Conservation (phyloP, 2,329 filamentous ascomycete species). For the Fusarium sp. region DNA sequence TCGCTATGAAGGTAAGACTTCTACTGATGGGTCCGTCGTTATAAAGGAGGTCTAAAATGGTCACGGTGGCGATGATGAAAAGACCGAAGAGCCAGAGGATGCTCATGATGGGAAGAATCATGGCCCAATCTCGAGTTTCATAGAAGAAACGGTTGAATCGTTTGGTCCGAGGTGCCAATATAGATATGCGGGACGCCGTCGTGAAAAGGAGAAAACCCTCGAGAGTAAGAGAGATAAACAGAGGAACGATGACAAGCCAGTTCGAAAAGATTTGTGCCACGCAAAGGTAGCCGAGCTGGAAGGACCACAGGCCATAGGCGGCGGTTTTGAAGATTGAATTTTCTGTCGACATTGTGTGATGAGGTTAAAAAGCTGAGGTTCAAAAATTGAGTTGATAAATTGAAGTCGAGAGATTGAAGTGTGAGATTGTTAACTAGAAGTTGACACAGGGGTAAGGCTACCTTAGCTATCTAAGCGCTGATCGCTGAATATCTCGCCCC, state of each 20-base stretch:
- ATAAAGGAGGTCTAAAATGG: conserved; percentile 19
- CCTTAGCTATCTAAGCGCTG: conserved; percentile 7
- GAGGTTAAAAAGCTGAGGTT: background rate
- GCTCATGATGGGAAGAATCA: conserved; percentile 34
- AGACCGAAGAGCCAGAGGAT: conserved; percentile 31
- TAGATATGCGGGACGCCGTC: conserved; percentile 30
- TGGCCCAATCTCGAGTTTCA: conserved; percentile 32
- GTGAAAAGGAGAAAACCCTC: conserved; percentile 45
- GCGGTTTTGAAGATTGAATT: background rate
- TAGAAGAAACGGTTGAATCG: conserved; percentile 35
- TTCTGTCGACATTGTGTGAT: conserved; percentile 14
- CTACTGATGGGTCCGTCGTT: conserved; percentile 3
- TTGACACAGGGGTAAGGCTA: conserved; percentile 3
- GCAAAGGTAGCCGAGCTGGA: conserved; percentile 18
- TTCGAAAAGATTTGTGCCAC: background rate
- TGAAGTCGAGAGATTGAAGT: background rate
- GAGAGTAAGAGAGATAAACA: conserved; percentile 24
- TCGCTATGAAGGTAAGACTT: conserved; percentile 6
- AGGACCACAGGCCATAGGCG: conserved; percentile 25
- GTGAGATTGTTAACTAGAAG: background rate
- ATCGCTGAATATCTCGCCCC: conserved; percentile 2
- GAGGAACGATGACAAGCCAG: background rate
- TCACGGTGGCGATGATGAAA: conserved; percentile 5
- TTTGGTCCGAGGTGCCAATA: background rate
- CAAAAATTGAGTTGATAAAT: background rate